A percentile compares a stretch with the other conserved stretches of the same genome.
Conservation (phyloP, 1,284 basidiomycete genomes). For the Moniliophthora roreri region DNA sequence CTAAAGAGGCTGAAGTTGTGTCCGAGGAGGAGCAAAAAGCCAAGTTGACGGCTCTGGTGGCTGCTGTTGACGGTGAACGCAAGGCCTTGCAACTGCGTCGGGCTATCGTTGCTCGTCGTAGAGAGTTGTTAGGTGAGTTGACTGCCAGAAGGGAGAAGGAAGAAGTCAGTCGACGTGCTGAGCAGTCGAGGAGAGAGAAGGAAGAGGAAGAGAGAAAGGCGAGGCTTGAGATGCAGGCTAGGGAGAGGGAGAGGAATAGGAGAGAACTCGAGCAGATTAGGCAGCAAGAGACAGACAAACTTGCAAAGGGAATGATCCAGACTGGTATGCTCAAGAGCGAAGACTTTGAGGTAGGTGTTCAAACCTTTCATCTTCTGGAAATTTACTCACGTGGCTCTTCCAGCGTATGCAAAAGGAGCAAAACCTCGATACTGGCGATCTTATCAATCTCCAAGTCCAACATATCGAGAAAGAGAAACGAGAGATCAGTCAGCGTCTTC, state of each 20-base stretch:
- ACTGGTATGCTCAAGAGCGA: slow-evolving; percentile 74
- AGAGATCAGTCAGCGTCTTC: slow-evolving; percentile 81
- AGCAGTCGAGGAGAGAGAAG: slow-evolving; percentile 68
- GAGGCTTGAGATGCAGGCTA: slow-evolving; percentile 41
- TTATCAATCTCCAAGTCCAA: slow-evolving; percentile 91
- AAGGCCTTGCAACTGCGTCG: slow-evolving; percentile 76
- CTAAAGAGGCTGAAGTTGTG: background rate
- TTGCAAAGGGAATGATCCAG: slow-evolving; percentile 3
- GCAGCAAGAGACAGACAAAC: slow-evolving; percentile 83
- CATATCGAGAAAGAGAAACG: slow-evolving; percentile 98
- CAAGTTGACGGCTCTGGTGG: slow-evolving; percentile 54
- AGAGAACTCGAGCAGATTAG: slow-evolving; percentile 84
- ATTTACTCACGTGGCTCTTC: background rate
- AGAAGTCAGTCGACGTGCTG: slow-evolving; percentile 79
- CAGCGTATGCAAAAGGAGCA: slow-evolving; percentile 65
- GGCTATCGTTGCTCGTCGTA: slow-evolving; percentile 83
- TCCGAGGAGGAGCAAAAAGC: slow-evolving; percentile 50
- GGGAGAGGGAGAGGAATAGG: slow-evolving; percentile 78
- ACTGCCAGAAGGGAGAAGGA: slow-evolving; percentile 89
- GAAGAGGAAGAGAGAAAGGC: slow-evolving; percentile 57
- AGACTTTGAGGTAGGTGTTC: slow-evolving; percentile 67
- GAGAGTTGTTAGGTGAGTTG: slow-evolving; percentile 88
- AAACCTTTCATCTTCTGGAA: background rate
- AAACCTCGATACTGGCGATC: slow-evolving; percentile 82
- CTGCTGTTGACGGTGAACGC: slow-evolving; percentile 69